Evolutionary conservation across 345 rosid species (phyloP).

Genomic region (Kandelia obovata): DNA sequence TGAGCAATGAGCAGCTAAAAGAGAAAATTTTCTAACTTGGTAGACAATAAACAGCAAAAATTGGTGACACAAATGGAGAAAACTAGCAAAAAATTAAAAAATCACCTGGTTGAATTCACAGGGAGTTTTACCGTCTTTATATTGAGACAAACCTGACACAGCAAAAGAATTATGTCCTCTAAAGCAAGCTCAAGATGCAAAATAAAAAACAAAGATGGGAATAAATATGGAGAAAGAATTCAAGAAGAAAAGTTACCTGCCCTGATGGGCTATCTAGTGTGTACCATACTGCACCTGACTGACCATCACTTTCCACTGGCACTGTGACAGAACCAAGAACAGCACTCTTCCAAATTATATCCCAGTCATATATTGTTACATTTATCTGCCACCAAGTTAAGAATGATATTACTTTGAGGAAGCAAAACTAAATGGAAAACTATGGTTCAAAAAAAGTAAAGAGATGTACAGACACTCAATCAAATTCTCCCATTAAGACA

Average conservation of each 20-base stretch:
- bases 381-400: constrained; percentile 51
- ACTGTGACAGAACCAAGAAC: constrained; percentile 92
- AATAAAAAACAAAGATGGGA: background rate
- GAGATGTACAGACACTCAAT: background rate
- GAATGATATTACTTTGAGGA: constrained; percentile 3
- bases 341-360: constrained; percentile 98
- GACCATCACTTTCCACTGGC: constrained; percentile 81
- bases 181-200: constrained; percentile 6
- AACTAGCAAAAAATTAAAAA: constrained; percentile 4
- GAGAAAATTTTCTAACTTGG: background rate
- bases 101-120: constrained; percentile 63
- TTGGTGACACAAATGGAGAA: constrained; percentile 2
- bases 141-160: constrained; percentile 86
- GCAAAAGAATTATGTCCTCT: constrained; percentile 14
- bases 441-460: background rate
- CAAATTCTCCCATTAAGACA: background rate
- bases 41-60: background rate
- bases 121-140: constrained; percentile 66
- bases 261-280: constrained; percentile 89
- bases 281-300: constrained; percentile 85
- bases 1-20: background rate
- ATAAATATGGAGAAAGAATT: constrained; percentile 10
- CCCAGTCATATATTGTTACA: constrained; percentile 98
- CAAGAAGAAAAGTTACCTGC: constrained; percentile 52
- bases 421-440: background rate